These are phyloP conservation scores for Sechiopsis laciniata DNA, from an alignment of 306 rosid species.

Conservation along the genomic window DNA sequence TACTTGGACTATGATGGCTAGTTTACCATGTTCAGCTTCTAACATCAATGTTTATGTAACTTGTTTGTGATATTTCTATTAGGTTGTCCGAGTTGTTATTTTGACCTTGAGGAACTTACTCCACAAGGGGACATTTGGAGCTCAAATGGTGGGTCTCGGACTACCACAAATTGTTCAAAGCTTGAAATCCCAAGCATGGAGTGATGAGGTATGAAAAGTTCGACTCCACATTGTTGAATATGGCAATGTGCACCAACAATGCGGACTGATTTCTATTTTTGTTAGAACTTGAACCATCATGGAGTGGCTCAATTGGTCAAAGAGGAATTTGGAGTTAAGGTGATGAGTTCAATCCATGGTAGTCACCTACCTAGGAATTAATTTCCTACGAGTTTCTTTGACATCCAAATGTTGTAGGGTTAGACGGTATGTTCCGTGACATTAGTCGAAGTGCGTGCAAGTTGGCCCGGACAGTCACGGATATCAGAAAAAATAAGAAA, in stretches of 20 bases:
- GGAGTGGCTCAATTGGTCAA: too few species aligned
- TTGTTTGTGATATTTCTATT: slow-evolving; percentile 32
- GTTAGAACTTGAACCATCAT: background rate
- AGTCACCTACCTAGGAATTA: too few species aligned
- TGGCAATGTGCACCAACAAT: slow-evolving; percentile 4
- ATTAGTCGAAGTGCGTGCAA: too few species aligned
- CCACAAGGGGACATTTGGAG: slow-evolving; percentile 79
- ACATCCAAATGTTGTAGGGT: too few species aligned
- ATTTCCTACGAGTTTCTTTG: too few species aligned
- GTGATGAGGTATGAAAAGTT: slow-evolving; percentile 81
- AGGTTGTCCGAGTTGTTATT: slow-evolving; percentile 98
- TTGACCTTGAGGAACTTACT: slow-evolving; percentile 80
- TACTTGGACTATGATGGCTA: background rate
- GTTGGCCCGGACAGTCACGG: too few species aligned
- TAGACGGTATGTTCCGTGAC: too few species aligned
- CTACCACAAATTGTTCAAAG: slow-evolving; percentile 88
- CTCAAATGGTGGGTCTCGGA: slow-evolving; percentile 95
- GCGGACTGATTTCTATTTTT: slow-evolving; percentile 5
- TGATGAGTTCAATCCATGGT: too few species aligned
- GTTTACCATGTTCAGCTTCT: background rate
- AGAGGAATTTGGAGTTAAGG: too few species aligned
- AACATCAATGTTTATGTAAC: background rate
- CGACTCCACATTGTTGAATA: background rate
- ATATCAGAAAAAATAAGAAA: too few species aligned
- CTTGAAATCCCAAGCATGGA: slow-evolving; percentile 99